A percentile compares a stretch with the other conserved stretches of the same genome.
Conservation (phyloP, 2,329 filamentous ascomycete species). For the Aspergillus hiratsukae region DNA sequence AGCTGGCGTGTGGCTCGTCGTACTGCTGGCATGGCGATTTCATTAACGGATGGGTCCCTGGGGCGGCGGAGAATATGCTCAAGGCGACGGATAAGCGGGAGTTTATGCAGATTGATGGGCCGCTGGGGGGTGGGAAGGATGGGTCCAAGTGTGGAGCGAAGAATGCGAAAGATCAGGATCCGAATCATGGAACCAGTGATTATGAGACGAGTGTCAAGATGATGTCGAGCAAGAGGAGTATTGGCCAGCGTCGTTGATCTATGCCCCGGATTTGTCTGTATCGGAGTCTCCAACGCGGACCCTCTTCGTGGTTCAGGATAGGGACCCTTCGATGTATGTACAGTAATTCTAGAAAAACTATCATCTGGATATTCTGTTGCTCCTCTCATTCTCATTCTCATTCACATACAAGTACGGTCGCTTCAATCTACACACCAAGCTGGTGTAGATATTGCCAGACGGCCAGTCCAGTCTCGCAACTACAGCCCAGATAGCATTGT, state of each 20-base stretch:
- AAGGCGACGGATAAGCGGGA: conserved; percentile 2
- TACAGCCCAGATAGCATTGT: too few relatives aligned
- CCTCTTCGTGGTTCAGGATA: too few relatives aligned
- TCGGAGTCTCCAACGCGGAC: too few relatives aligned
- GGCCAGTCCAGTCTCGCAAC: too few relatives aligned
- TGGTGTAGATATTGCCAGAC: too few relatives aligned
- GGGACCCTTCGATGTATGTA: too few relatives aligned
- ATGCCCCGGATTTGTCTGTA: too few relatives aligned
- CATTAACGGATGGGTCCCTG: conserved; percentile 10
- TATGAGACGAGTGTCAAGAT: conserved; percentile 12
- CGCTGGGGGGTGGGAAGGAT: neutral
- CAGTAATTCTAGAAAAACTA: too few relatives aligned
- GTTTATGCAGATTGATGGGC: conserved; percentile 1
- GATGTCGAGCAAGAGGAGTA: conserved; percentile 4
- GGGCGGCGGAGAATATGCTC: conserved; percentile 15
- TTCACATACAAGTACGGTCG: too few relatives aligned
- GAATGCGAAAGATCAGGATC: conserved; percentile 8
- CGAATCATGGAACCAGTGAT: conserved; percentile 11
- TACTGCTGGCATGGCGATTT: conserved; percentile 11
- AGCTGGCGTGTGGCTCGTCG: conserved; percentile 7
- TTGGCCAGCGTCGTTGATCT: neutral
- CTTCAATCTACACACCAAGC: too few relatives aligned
- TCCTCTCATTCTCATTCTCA: too few relatives aligned
- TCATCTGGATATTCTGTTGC: too few relatives aligned
- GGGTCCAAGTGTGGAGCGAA: neutral